Evolutionary conservation across 306 rosid species (phyloP), one percentile per base, ranked within the genome.

Genomic region (Mimosa pudica): DNA sequence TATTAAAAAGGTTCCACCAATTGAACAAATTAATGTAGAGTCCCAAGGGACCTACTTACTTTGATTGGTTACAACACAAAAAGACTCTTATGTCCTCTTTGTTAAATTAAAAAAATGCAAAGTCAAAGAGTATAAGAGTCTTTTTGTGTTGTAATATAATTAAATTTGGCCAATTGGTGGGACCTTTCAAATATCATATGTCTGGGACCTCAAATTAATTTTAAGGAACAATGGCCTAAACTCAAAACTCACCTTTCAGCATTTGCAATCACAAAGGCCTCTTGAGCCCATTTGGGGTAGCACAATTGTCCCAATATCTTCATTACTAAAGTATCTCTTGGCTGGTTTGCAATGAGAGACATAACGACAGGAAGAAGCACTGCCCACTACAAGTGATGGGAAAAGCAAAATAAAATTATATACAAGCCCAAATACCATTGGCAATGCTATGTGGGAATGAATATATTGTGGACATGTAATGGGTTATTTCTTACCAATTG

Each of bases 241-340:
- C 69, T 11, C 68, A 30, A 33, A 61, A 32, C 42, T 48, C 1
- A 86, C 87, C 82, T 84, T 79, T 79, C 86, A 72, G 88, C 98
- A 84, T 92, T 94, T 77, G 98, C 92, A 42, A 94, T 82, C 69
- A 90, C 88, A 81, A 94, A 92, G 58, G 97, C 97, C 86, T 94
- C 98, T 85, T 92, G 73, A 54, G 98, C 98, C 97, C 97, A 94
- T 80, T 90, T 94, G 8, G 98, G 89, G 84, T 90, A 94, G 90
- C 97, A 92, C 45, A 89, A 16, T 16, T 86, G 38, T 55, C 84
- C 67, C 24, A 94, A 78, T 46, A 60, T 65, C 80, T 87, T 90
- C 78, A 94, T 89, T 24, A 83, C 2, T 76, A 74, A 16, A 79
- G 79, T 85, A 63, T 86, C 83, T 73, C 79, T 86, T 5, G 65